These are phyloP conservation scores for Ceratocystis smalleyi DNA, from an alignment of 2,329 filamentous ascomycete species.

Conservation along the genomic window DNA sequence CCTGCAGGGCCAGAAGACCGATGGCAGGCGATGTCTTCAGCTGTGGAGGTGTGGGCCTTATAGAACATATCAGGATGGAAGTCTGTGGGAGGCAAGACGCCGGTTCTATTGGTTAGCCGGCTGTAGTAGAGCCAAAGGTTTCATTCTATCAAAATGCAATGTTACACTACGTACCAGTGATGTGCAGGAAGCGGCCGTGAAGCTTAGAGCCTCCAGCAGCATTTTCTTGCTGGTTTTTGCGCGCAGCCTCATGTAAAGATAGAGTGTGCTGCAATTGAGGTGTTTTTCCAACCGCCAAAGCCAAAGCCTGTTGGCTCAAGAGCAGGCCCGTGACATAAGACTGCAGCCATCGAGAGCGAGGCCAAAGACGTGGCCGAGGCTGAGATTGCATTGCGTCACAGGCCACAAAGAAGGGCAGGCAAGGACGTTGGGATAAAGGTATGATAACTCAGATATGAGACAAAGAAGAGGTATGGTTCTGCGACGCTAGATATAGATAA, in stretches of 20 bases:
- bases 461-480: background rate
- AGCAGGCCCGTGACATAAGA: conserved; percentile 8
- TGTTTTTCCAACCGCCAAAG: conserved; percentile 4
- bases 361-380: conserved; percentile 9
- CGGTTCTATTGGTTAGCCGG: background rate
- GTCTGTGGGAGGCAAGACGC: conserved; percentile 37
- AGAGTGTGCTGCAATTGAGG: background rate
- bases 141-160: background rate
- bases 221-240: background rate
- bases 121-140: conserved; percentile 15
- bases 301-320: conserved; percentile 8
- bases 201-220: conserved; percentile 23
- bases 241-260: background rate
- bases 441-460: background rate
- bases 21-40: conserved; percentile 59
- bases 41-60: conserved; percentile 58
- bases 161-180: conserved; percentile 50
- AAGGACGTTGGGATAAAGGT: background rate
- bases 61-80: conserved; percentile 86
- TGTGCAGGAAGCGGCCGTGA: conserved; percentile 68
- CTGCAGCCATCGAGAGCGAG: conserved; percentile 2
- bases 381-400: background rate
- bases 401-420: background rate
- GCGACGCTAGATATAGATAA: background rate
- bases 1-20: conserved; percentile 61